Base-by-base conservation (phyloP, 176 grass and related monocot genomes). In the Rhipidocladum racemiflorum region DNA sequence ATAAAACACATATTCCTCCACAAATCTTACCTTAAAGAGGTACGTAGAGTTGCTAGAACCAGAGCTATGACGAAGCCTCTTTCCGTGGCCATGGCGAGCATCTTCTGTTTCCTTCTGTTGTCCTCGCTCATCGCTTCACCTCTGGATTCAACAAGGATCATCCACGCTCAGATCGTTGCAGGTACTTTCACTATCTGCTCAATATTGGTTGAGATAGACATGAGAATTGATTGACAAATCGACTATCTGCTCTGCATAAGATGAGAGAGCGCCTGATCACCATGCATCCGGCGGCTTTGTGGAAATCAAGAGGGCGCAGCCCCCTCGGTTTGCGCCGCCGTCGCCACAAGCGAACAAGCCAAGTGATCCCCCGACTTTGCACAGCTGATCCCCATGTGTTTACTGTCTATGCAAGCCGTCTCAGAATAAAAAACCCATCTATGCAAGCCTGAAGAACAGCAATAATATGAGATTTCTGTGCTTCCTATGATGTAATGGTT, bases 31-130 rank as follows among this genome's bases (percentile, higher is more conserved):
- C 28, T 34, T 35, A 35, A 65, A 42, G 18, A 68, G 46, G 34
- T 66, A 55, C 15, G 28, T 20, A 3, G 38, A 4, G n/a, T 50
- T 68, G 46, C 77, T 56, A 25, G 64, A 36, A 34, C 53, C 18
- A 61, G 35, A 53, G 0, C 45, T 40, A 71, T 59, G 66, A 5
- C 38, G 25, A 44, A 44, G n/a, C 5, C 38, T 13, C 11, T 51
- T 40, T 20, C 67, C 11, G 36, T 70, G 35, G 21, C 78, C 67
- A 72, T 35, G 67, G 67, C 68, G 12, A 82, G 36, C 67, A 49
- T 61, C 17, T 23, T 71, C 17, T 81, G 66, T 28, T 36, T 71
- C 67, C 50, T 48, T 35, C 13, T 82, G 55, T 29, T 49, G 21
- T 46, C 80, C 17, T 61, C 11, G 5, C 53, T 82, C 53, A 71